Percentiles rank a stretch among this genome's conserved stretches.
Evolutionary conservation across 2,329 filamentous ascomycete genomes (phyloP).

Genomic region (Alternaria brassicicola): DNA sequence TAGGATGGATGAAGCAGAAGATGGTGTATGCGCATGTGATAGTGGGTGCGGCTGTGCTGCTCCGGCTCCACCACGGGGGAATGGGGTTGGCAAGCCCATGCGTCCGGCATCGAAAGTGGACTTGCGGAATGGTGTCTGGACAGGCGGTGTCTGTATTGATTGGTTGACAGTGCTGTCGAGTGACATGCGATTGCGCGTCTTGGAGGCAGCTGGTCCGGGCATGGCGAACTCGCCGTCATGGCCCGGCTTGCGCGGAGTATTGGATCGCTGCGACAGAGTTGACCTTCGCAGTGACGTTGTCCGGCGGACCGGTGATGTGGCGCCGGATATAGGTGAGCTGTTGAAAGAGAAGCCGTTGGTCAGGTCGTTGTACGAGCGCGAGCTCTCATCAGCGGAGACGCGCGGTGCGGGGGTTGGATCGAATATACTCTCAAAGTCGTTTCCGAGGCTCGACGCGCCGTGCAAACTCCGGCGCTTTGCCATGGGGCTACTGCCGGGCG

Average conservation of each 20-base stretch:
- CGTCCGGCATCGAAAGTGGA: slow-evolving; percentile 39
- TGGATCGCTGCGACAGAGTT: slow-evolving; percentile 78
- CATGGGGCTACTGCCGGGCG: slow-evolving; percentile 79
- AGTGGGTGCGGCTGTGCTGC: slow-evolving; percentile 70
- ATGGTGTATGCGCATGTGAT: slow-evolving; percentile 84
- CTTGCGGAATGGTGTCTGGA: slow-evolving; percentile 62
- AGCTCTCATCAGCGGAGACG: slow-evolving; percentile 27
- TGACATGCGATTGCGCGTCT: slow-evolving; percentile 72
- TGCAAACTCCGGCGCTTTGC: slow-evolving; percentile 91
- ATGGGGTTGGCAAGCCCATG: slow-evolving; percentile 31
- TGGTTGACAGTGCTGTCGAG: slow-evolving; percentile 74
- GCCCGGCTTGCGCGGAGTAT: slow-evolving; percentile 47
- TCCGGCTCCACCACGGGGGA: slow-evolving; percentile 29
- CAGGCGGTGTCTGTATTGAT: slow-evolving; percentile 65
- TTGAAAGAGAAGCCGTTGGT: slow-evolving; percentile 41
- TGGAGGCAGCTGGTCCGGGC: slow-evolving; percentile 60
- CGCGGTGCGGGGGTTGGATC: slow-evolving; percentile 57
- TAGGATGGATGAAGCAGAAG: slow-evolving; percentile 80
- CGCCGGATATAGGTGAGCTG: slow-evolving; percentile 42
- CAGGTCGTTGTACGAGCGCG: slow-evolving; percentile 38
- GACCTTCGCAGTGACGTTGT: slow-evolving; percentile 82
- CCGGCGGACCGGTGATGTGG: slow-evolving; percentile 43
- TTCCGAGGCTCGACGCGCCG: slow-evolving; percentile 65
- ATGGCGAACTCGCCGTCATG: slow-evolving; percentile 59
- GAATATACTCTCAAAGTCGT: slow-evolving; percentile 75